phyloP scores from a whole-genome alignment of 2,329 filamentous ascomycete species.

The Ophiostoma ips region DNA sequence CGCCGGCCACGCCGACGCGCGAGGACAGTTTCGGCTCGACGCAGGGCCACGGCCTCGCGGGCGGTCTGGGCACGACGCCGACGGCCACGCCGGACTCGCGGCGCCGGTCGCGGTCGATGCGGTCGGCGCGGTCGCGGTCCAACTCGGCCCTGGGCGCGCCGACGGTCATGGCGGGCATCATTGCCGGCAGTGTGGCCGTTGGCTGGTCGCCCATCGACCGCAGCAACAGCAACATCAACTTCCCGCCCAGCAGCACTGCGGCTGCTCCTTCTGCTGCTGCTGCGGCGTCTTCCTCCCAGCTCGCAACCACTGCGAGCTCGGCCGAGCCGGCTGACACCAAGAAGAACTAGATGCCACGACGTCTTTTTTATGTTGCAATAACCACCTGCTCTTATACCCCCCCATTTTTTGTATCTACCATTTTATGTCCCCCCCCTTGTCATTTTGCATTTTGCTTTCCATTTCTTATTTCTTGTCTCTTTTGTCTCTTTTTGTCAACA shows the following conservation, averaged over 20 bases:
- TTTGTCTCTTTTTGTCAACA: background rate
- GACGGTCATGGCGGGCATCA: slow-evolving; percentile 70
- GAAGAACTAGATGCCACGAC: background rate
- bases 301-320: background rate
- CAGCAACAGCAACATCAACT: slow-evolving; percentile 21
- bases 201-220: slow-evolving; percentile 60
- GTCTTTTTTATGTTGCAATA: background rate
- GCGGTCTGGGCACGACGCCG: background rate
- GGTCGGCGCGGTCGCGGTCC: slow-evolving; percentile 47
- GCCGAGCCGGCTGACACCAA: background rate
- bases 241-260: background rate
- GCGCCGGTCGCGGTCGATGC: slow-evolving; percentile 40
- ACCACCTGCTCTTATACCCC: background rate
- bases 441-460: background rate
- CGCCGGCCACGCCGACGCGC: slow-evolving; percentile 49
- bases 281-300: too few species aligned
- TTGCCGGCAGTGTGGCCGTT: slow-evolving; percentile 61
- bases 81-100: slow-evolving; percentile 44
- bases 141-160: slow-evolving; percentile 62
- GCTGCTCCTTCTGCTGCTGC: too few species aligned
- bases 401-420: background rate
- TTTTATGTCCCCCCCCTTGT: too few species aligned
- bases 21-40: slow-evolving; percentile 34
- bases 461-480: background rate
- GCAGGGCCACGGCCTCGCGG: slow-evolving; percentile 5